Evolutionary conservation across 345 rosid species (phyloP).

Genomic region (Lenwebbia sp.): DNA sequence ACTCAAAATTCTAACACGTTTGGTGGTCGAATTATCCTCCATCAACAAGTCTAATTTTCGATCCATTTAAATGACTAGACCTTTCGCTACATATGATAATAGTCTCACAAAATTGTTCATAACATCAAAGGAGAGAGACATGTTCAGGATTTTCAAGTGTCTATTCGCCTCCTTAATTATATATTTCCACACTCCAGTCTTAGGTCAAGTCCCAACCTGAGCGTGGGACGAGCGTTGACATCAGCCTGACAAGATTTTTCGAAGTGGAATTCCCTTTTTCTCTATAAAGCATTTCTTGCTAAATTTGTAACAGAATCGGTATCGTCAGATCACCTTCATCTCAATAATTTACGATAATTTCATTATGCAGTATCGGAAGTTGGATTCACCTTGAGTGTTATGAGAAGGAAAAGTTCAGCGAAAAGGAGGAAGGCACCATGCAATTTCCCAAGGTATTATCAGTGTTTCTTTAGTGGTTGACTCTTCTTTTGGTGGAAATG

Average conservation of each 20-base stretch:
- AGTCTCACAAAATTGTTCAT: background rate
- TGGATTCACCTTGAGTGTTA: background rate
- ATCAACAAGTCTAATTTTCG: background rate
- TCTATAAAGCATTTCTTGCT: background rate
- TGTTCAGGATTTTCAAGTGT: background rate
- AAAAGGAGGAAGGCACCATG: background rate
- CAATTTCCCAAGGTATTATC: background rate
- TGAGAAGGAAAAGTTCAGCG: background rate
- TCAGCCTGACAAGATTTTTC: background rate
- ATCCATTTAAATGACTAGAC: background rate
- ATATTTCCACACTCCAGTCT: background rate
- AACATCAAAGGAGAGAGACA: background rate
- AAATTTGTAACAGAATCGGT: background rate
- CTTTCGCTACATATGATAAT: background rate
- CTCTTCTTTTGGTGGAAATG: constrained; percentile 20
- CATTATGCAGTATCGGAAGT: background rate
- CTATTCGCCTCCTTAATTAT: background rate
- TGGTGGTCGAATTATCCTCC: background rate
- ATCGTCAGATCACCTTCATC: background rate
- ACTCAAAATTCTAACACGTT: background rate
- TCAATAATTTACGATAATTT: background rate
- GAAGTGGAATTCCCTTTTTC: background rate
- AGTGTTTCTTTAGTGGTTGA: constrained; percentile 29
- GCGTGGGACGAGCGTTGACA: background rate
- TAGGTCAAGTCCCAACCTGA: background rate